phyloP scores from a whole-genome alignment of 306 rosid species.

The Cajanus cajan region DNA sequence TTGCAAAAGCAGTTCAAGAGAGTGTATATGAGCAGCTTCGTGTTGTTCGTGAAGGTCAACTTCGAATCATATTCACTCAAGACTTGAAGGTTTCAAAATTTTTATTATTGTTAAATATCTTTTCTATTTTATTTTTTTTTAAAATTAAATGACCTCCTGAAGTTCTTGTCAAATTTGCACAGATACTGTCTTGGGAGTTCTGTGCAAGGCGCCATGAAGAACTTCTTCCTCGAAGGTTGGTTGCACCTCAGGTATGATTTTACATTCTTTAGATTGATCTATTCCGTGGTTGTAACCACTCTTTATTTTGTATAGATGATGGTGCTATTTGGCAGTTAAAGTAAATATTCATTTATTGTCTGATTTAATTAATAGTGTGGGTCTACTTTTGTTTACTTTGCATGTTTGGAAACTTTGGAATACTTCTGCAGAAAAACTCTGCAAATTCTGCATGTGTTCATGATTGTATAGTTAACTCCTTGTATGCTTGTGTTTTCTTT shows the following conservation, averaged over 20 bases:
- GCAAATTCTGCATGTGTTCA: background rate
- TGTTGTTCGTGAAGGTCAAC: constrained; percentile 97
- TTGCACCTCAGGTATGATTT: constrained; percentile 87
- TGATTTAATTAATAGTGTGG: background rate
- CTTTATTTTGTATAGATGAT: background rate
- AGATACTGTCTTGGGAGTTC: constrained; percentile 95
- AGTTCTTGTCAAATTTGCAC: constrained; percentile 25
- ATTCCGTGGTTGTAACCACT: background rate
- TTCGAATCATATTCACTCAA: constrained; percentile 79
- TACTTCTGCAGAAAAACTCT: background rate
- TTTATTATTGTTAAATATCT: background rate
- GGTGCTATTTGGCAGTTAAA: background rate
- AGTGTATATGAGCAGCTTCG: constrained; percentile 97
- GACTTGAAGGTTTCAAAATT: constrained; percentile 70
- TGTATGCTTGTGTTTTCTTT: background rate
- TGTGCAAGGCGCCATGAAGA: constrained; percentile 97
- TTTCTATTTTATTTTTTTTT: background rate
- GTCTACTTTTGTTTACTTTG: background rate
- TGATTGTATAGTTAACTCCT: background rate
- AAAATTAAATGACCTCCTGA: background rate
- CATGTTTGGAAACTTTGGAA: background rate
- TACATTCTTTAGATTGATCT: background rate
- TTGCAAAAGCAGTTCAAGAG: constrained; percentile 91
- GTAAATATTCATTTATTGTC: background rate
- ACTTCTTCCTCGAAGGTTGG: constrained; percentile 92